Base-by-base conservation (phyloP, 306 rosid species). In the Cucurbita moschata region DNA sequence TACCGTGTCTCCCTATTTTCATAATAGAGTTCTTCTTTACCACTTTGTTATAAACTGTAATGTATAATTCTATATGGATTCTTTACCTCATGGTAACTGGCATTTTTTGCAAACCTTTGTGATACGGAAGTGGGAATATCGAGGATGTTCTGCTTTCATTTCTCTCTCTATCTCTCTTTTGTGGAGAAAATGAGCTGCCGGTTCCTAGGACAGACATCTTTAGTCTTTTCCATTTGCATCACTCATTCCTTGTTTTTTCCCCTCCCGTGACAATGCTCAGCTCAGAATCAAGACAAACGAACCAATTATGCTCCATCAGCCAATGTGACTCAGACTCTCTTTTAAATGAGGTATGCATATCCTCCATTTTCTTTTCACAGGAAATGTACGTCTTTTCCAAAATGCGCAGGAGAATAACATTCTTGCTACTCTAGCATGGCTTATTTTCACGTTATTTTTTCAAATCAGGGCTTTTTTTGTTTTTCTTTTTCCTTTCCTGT, bases 221-320 rank as follows among this genome's bases (percentile, higher is more conserved):
- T 53, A 58, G 14, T 3, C 64, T 58, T 63, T 39, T 35, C 43
- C 18, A 9, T 63, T 63, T 62, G 14, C 70, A 38, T 62, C 49
- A 3, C 50, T 40, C 11, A 30, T 40, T 40, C 7, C 43, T 60
- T 77, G 35, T 30, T 30, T 30, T 46, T 47, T 50, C 10, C 5
- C 8, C 77, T 81, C 76, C 80, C 83, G 40, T 81, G 76, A 62
- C 75, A 75, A 68, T 81, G 19, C 75, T 75, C 98, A 94, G 97
- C 87, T 88, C 90, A 55, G 97, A 88, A 82, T 91, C 97, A 85
- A 83, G 86, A 54, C 87, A 94, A 44, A 91, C 99, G 23, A 85
- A 91, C 86, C 96, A 86, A 70, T 85, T 94, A 77, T 91, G 99
- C 87, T 94, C 99, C 77, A 94, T 91, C 78, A 94, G 95, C 86